Percentiles rank a stretch among this genome's conserved stretches.
Conservation (phyloP, 2,329 filamentous ascomycete species). For the Harringtonia aguacate region DNA sequence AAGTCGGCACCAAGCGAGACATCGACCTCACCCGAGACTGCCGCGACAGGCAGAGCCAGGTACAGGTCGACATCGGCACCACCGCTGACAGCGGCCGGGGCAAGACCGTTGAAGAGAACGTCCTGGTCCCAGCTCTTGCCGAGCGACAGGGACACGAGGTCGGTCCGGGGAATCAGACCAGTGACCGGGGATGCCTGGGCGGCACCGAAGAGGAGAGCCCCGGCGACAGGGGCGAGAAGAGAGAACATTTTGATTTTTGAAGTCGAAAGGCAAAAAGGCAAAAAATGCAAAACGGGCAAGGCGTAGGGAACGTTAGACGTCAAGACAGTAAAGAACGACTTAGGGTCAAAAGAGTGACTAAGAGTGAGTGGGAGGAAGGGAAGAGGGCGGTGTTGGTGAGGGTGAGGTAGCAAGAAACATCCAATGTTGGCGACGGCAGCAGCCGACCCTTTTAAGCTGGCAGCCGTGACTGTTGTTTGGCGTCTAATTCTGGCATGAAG, state of each 20-base stretch:
- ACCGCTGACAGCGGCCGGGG: slow-evolving; percentile 4
- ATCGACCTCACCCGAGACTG: slow-evolving; percentile 11
- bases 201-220: slow-evolving; percentile 8
- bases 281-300: neutral
- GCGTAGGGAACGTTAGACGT: too few species aligned
- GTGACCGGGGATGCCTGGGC: slow-evolving; percentile 9
- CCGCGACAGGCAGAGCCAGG: slow-evolving; percentile 12
- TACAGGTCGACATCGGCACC: slow-evolving; percentile 9
- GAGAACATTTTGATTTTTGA: slow-evolving; percentile 10
- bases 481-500: too few species aligned
- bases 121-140: slow-evolving; percentile 11
- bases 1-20: slow-evolving; percentile 11
- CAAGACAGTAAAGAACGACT: too few species aligned
- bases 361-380: too few species aligned
- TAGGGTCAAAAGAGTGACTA: too few species aligned
- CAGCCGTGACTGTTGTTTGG: too few species aligned
- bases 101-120: slow-evolving; percentile 13
- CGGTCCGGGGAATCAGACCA: neutral
- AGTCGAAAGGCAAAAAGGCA: neutral
- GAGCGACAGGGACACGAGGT: slow-evolving; percentile 8
- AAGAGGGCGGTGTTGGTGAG: too few species aligned
- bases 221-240: slow-evolving; percentile 6
- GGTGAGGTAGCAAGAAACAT: too few species aligned
- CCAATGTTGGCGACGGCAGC: too few species aligned
- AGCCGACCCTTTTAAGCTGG: too few species aligned